Base-by-base conservation (phyloP, 129 eudicot species). In the Cynara cardunculus region DNA sequence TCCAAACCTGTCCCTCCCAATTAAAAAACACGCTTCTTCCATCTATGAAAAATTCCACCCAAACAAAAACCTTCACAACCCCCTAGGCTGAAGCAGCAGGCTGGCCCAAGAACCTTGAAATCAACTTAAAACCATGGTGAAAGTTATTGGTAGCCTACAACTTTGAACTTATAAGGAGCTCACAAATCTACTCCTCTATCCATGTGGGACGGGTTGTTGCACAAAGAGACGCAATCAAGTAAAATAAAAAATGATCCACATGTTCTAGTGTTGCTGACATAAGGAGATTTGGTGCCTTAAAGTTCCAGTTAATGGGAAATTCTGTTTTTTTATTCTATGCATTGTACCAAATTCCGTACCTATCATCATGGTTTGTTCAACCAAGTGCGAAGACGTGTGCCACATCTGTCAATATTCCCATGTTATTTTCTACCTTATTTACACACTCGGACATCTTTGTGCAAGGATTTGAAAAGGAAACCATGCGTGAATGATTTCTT, bases 341-440 rank as follows among this genome's bases (percentile, higher is more conserved):
- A 28, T 73, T 69, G 73, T 81, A 81, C 90, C 81, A 72, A 81
- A 84, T 37, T 73, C 76, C 78, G 80, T 78, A 84, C 87, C 73
- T 41, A 28, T 46, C 83, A 41, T 77, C 80, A 78, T 81, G 59
- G 34, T 66, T 79, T 79, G n/a, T 30, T 46, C 77, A 76, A 84
- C 87, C 76, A 73, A 68, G 62, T 34, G 27, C n/a, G 37, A 73
- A 61, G 82, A 56, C 66, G 69, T 83, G 76, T 74, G 73, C 49
- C 65, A 28, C 73, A 32, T 31, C 53, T 32, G 56, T 76, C 73
- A 34, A 62, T 61, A 31, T 69, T 75, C 28, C 25, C 72, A 56
- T 70, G n/a, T n/a, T n/a, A n/a, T n/a, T n/a, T n/a, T n/a, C n/a
- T n/a, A n/a, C n/a, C 65, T 49, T 82, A n/a, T 56, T 82, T 26